These are phyloP conservation scores for Mucor piriformis DNA, from an alignment of 371 early-diverging fungal species.

Conservation along the genomic window DNA sequence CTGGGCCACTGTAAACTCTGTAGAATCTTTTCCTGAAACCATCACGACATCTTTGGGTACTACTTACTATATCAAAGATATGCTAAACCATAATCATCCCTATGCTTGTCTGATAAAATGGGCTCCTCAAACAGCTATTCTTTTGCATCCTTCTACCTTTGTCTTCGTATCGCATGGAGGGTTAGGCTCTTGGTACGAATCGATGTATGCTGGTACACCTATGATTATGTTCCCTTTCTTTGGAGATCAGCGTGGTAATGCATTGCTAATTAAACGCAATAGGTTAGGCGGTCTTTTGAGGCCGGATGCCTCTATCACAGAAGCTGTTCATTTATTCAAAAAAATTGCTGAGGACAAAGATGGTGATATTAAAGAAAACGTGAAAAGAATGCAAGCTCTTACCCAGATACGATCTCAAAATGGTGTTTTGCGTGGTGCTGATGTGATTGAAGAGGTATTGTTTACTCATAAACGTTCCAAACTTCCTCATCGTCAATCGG, in stretches of 20 bases:
- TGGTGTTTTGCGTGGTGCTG: conserved; percentile 24
- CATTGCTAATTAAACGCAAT: conserved; percentile 1
- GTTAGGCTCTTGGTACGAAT: conserved; percentile 39
- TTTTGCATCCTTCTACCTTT: conserved; percentile 35
- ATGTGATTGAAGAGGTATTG: conserved; percentile 27
- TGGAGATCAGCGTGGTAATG: conserved; percentile 40
- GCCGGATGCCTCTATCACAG: not conserved
- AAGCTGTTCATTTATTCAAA: not conserved
- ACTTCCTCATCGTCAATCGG: conserved; percentile 31
- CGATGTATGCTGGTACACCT: conserved; percentile 32
- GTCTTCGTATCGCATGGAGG: conserved; percentile 50
- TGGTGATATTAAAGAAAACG: conserved; percentile 5
- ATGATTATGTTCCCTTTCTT: conserved; percentile 45
- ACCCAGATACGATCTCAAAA: conserved; percentile 23
- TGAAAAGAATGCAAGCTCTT: conserved; percentile 20
- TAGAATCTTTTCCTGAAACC: conserved; percentile 15
- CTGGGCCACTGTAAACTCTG: too few relatives aligned
- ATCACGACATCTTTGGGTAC: conserved; percentile 5
- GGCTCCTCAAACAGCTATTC: too few relatives aligned
- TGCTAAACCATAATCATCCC: not conserved
- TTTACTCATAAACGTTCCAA: conserved; percentile 16
- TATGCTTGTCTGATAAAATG: conserved; percentile 1
- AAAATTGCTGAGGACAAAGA: conserved; percentile 5
- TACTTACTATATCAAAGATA: conserved; percentile 2
- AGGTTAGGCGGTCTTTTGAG: conserved; percentile 2